phyloP scores from a whole-genome alignment of 495 filamentous ascomycete genomes.

The Podospora conica region DNA sequence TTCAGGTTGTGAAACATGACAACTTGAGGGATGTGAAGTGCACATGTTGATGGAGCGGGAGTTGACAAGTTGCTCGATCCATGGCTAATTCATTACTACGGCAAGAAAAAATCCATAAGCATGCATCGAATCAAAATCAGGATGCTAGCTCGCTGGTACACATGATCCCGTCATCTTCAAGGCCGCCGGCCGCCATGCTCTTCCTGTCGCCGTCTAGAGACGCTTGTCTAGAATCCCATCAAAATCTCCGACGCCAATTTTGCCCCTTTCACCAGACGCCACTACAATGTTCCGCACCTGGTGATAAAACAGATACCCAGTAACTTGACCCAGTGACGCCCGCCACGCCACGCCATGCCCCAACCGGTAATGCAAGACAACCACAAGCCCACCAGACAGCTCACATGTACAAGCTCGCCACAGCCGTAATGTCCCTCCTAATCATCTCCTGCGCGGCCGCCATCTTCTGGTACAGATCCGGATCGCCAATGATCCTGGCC shows the following conservation, averaged over 20 bases:
- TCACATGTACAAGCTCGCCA: slow-evolving; percentile 78
- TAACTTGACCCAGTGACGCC: background rate
- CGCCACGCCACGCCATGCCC: background rate
- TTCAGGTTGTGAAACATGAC: background rate
- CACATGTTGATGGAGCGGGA: background rate
- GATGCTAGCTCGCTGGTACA: background rate
- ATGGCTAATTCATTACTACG: background rate
- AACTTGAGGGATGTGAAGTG: background rate
- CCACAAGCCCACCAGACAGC: background rate
- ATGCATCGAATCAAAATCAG: background rate
- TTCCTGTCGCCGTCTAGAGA: background rate
- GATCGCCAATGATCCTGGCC: slow-evolving; percentile 93
- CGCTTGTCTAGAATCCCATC: background rate
- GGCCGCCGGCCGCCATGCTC: background rate
- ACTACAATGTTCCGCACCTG: no score
- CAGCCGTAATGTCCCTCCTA: slow-evolving; percentile 88
- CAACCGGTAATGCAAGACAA: background rate
- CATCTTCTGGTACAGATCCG: slow-evolving; percentile 91
- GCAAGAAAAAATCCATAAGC: background rate
- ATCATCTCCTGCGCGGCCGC: slow-evolving; percentile 93
- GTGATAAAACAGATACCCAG: background rate
- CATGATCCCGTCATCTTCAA: background rate
- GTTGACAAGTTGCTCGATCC: background rate
- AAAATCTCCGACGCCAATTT: background rate
- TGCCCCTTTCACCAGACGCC: background rate